A percentile compares a stretch with the other conserved stretches of the same genome.
Conservation (phyloP, 164 flowering plant genomes). For the Cinnamomum micranthum region DNA sequence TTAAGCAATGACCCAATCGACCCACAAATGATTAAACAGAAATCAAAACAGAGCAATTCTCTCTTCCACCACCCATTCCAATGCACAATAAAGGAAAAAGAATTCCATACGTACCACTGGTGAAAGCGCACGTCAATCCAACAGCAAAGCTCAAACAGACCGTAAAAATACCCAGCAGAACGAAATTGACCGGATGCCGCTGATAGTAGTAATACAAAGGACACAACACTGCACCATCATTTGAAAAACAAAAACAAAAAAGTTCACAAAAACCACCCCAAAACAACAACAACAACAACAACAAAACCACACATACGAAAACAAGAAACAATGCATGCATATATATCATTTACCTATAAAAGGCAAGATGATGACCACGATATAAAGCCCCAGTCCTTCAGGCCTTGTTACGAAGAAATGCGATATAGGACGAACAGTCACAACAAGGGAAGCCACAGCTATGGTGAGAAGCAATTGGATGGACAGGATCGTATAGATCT, state of each 20-base stretch:
- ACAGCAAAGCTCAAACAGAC: conserved; percentile 36
- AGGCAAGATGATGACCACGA: conserved; percentile 13
- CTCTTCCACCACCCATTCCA: neutral
- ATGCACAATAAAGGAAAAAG: neutral
- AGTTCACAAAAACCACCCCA: too few species aligned
- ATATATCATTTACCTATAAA: neutral
- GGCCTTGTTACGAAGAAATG: conserved; percentile 9
- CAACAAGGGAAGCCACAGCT: conserved; percentile 54
- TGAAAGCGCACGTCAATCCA: conserved; percentile 61
- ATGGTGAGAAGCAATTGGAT: conserved; percentile 60
- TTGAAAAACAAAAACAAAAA: neutral
- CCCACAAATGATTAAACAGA: neutral
- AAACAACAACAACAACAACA: neutral
- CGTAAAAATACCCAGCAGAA: conserved; percentile 61
- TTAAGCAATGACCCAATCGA: neutral
- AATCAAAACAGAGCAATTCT: too few species aligned
- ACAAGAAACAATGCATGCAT: too few species aligned
- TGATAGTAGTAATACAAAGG: conserved; percentile 41
- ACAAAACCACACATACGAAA: neutral
- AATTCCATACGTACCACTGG: conserved; percentile 38
- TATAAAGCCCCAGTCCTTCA: conserved; percentile 11
- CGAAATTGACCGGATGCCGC: conserved; percentile 51
- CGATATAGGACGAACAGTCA: conserved; percentile 11
- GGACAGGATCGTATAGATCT: conserved; percentile 52
- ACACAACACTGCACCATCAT: conserved; percentile 38